Evolutionary conservation across 2,329 filamentous ascomycete genomes (phyloP).

Genomic region (Lachnellula cervina): DNA sequence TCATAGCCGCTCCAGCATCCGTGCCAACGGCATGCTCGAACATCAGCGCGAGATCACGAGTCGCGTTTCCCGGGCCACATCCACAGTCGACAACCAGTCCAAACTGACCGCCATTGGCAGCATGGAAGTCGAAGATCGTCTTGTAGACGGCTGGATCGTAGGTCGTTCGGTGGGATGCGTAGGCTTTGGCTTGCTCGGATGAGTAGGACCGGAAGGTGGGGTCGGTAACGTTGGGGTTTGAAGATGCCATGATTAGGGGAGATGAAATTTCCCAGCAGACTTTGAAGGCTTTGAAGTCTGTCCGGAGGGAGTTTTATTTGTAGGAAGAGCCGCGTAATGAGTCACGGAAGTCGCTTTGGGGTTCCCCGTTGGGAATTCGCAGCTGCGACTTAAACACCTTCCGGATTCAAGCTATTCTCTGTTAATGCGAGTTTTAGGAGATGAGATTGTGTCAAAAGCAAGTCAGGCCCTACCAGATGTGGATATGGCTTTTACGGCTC

Average conservation of each 20-base stretch:
- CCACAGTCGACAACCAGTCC: constrained; percentile 28
- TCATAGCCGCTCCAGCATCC: constrained; percentile 30
- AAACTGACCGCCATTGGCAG: constrained; percentile 17
- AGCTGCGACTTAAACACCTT: no score
- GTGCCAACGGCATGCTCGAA: constrained; percentile 26
- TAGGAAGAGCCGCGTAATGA: background rate
- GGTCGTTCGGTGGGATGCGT: constrained; percentile 21
- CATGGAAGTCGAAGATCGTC: constrained; percentile 22
- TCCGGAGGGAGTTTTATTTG: background rate
- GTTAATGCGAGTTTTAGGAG: no score
- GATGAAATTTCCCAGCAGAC: background rate
- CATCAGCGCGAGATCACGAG: constrained; percentile 22
- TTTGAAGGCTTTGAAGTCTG: background rate
- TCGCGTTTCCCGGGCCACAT: constrained; percentile 31
- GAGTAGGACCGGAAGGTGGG: constrained; percentile 16
- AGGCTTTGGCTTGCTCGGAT: constrained; percentile 22
- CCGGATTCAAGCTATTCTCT: no score
- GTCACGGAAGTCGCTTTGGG: no score
- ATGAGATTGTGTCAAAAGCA: no score
- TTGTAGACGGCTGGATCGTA: constrained; percentile 21
- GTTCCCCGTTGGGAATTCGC: no score
- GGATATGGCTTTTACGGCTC: no score
- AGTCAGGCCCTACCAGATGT: no score
- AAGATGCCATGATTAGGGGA: background rate
- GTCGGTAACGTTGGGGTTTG: background rate